Percentiles rank a stretch among this genome's conserved stretches.
Conservation (phyloP, 306 rosid species). For the Vigna unguiculata region DNA sequence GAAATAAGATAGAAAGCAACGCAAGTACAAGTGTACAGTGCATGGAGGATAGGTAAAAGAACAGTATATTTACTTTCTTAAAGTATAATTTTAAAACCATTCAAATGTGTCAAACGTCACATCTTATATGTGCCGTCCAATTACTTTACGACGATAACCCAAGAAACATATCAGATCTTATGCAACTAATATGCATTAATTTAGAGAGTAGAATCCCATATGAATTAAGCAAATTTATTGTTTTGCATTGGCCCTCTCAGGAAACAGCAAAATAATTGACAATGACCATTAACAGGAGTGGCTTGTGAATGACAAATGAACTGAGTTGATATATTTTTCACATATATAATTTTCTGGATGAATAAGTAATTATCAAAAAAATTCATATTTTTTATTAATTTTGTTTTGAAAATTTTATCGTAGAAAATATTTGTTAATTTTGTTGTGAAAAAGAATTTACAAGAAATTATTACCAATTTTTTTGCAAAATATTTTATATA, state of each 20-base stretch:
- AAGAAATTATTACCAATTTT: too few species aligned
- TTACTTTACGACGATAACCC: neutral
- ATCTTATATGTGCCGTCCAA: conserved; percentile 1
- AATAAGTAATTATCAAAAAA: too few species aligned
- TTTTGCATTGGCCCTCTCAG: neutral
- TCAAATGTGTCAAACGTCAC: neutral
- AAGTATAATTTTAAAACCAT: neutral
- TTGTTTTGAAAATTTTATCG: too few species aligned
- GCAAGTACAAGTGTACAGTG: neutral
- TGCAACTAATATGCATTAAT: neutral
- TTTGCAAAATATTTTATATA: too few species aligned
- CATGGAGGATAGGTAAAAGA: neutral
- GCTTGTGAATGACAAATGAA: neutral
- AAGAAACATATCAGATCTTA: neutral
- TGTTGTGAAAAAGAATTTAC: too few species aligned
- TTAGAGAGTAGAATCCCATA: conserved; percentile 6
- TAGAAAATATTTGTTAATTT: too few species aligned
- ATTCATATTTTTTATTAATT: too few species aligned
- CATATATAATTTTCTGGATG: neutral
- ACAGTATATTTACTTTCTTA: neutral
- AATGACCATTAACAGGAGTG: conserved; percentile 19
- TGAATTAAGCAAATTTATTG: conserved; percentile 6
- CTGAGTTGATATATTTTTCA: neutral
- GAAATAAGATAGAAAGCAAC: neutral
- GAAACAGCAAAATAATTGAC: neutral